Conservation (phyloP, 1,139 yeast species). For the Blastobotrys elegans region DNA sequence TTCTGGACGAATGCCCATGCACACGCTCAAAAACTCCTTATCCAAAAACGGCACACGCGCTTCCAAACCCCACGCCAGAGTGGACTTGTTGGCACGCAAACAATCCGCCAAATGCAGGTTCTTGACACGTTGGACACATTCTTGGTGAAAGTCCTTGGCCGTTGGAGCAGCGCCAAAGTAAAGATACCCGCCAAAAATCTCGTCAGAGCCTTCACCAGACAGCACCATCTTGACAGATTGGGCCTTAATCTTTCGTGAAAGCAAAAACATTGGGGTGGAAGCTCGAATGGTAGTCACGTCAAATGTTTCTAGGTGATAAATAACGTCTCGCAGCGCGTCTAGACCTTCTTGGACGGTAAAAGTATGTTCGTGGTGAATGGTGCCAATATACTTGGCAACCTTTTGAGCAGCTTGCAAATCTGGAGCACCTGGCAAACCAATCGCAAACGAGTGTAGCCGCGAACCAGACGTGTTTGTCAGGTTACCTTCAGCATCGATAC, state of each 20-base stretch:
- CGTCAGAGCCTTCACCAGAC: constrained; percentile 99
- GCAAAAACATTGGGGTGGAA: constrained; percentile 96
- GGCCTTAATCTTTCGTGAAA: constrained; percentile 95
- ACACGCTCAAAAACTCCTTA: constrained; percentile 81
- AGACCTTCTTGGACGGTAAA: constrained; percentile 95
- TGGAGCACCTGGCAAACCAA: constrained; percentile 97
- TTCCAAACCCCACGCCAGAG: constrained; percentile 99
- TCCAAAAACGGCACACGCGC: constrained; percentile 99
- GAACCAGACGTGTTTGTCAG: constrained; percentile 74
- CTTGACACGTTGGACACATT: constrained; percentile 92
- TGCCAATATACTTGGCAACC: constrained; percentile 88
- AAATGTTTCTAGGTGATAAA: constrained; percentile 91
- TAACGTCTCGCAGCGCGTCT: constrained; percentile 92
- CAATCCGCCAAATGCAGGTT: constrained; percentile 97
- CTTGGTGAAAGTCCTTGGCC: constrained; percentile 87
- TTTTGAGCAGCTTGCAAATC: constrained; percentile 94
- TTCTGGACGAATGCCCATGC: constrained; percentile 91
- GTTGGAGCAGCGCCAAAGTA: constrained; percentile 97
- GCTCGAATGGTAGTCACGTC: constrained; percentile 99
- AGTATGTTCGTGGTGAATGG: constrained; percentile 96
- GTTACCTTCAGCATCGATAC: constrained; percentile 85
- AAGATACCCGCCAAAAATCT: constrained; percentile 95
- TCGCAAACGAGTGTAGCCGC: constrained; percentile 89
- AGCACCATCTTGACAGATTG: constrained; percentile 99
- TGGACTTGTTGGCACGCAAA: constrained; percentile 97